A percentile compares a stretch with the other conserved stretches of the same genome.
phyloP scores from a whole-genome alignment of 73 alveolate species.

The Paramecium octaurelia region DNA sequence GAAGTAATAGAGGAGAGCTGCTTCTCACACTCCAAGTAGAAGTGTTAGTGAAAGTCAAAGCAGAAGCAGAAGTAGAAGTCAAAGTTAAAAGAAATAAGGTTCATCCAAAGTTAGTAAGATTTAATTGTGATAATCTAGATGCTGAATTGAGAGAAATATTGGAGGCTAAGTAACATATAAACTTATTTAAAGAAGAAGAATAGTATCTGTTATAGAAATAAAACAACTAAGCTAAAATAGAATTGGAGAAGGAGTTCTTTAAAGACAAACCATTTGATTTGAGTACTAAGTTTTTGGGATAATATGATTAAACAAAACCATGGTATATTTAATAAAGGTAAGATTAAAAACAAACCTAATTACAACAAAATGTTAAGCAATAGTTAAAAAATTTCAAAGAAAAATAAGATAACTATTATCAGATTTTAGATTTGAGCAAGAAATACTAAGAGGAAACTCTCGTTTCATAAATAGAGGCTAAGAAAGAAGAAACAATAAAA shows the following conservation, averaged over 20 bases:
- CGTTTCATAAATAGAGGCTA: not conserved
- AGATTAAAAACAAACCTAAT: not conserved
- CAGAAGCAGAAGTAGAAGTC: not conserved
- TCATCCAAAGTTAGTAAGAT: not conserved
- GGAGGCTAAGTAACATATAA: not conserved
- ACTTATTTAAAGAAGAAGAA: slow-evolving; percentile 20
- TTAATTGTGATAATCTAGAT: not conserved
- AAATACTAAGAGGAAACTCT: not conserved
- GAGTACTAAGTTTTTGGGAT: slow-evolving; percentile 28
- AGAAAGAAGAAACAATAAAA: not conserved
- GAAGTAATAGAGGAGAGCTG: not conserved
- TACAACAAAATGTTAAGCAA: not conserved
- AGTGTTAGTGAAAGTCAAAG: not conserved
- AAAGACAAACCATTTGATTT: slow-evolving; percentile 48
- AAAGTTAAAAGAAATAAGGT: not conserved
- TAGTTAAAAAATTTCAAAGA: not conserved
- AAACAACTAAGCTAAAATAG: not conserved
- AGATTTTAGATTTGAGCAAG: not conserved
- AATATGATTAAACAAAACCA: slow-evolving; percentile 17
- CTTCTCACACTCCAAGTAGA: not conserved
- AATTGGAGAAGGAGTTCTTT: not conserved
- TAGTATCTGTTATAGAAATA: not conserved
- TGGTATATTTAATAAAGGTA: not conserved
- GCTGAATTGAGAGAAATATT: not conserved
- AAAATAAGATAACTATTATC: not conserved